Evolutionary conservation across 164 flowering plant genomes (phyloP).

Genomic region (Aristolochia contorta): DNA sequence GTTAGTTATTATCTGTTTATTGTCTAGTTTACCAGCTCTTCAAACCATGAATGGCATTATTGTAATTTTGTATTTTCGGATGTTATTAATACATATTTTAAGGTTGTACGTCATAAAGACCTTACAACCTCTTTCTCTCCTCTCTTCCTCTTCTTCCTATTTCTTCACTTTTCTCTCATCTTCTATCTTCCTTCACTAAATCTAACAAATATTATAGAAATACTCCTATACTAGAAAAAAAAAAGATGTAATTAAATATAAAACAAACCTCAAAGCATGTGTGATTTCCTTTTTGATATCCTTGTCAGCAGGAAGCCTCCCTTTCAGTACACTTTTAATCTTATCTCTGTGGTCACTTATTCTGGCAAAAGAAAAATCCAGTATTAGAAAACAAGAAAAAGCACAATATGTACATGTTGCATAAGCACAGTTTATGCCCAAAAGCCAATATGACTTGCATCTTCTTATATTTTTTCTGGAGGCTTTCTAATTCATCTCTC

Average conservation of each 20-base stretch:
- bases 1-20: no score
- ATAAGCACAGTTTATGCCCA: not conserved
- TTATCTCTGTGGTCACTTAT: constrained; percentile 70
- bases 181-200: no score
- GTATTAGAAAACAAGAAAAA: not conserved
- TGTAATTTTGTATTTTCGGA: no score
- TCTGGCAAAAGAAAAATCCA: constrained; percentile 26
- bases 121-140: no score
- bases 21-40: no score
- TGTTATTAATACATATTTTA: no score
- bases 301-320: constrained; percentile 83
- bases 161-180: no score
- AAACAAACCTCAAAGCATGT: constrained; percentile 42
- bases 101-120: no score
- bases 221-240: not conserved
- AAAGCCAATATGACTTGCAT: constrained; percentile 36
- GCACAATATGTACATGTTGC: not conserved
- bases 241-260: not conserved
- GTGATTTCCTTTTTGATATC: constrained; percentile 78
- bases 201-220: no score
- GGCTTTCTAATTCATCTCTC: constrained; percentile 64
- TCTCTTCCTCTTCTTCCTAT: no score
- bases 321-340: constrained; percentile 70
- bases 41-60: no score
- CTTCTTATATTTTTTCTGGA: constrained; percentile 59